Evolutionary conservation across 257 asterid species (phyloP), one percentile per base, ranked within the genome.

Genomic region (Gentiana macrophylla): DNA sequence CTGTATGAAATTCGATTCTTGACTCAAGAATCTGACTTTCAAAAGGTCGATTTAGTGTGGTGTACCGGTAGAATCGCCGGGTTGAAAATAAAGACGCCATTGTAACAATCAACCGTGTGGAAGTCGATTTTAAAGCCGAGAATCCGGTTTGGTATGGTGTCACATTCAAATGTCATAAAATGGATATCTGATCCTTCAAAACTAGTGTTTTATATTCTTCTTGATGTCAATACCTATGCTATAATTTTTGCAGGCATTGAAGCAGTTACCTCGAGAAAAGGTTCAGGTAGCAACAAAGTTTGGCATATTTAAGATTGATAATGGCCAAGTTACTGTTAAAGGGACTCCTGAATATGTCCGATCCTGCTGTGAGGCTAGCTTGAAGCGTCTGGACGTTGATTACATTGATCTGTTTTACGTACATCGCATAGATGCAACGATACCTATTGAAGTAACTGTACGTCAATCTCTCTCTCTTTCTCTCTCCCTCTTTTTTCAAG

Each of bases 301-400:
- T 60, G 89, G 89, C 24, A 38, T 79, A 10, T 55, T n/a, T 60
- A 38, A 66, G 50, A 10, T 69, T n/a, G 62, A 63, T 35, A 68
- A 56, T 60, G 49, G 59, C 6, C 46, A 60, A 33, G 56, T 70
- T 33, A 36, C 37, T 54, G 64, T 83, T 35, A 84, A 72, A 59
- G 94, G 94, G 37, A 61, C 80, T 35, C 75, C 86, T 0, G 81
- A 76, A 55, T 79, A 79, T 66, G 86, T 41, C 1, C 77, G 84
- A 3, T 72, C 81, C 35, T 74, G 81, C 62, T 82, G 89, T 50
- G 89, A 79, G 55, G 83, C 72, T 35, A 81, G 89, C 76, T 68
- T 73, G 55, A 70, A 61, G 56, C 51, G 77, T 60, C 76, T 81
- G 36, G 72, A 72, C 52, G 79, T 78, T 60, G 80, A 78, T 35